Evolutionary conservation across 2,329 filamentous ascomycete genomes (phyloP), one percentile per base, ranked within the genome.

Genomic region (Apiospora marii): DNA sequence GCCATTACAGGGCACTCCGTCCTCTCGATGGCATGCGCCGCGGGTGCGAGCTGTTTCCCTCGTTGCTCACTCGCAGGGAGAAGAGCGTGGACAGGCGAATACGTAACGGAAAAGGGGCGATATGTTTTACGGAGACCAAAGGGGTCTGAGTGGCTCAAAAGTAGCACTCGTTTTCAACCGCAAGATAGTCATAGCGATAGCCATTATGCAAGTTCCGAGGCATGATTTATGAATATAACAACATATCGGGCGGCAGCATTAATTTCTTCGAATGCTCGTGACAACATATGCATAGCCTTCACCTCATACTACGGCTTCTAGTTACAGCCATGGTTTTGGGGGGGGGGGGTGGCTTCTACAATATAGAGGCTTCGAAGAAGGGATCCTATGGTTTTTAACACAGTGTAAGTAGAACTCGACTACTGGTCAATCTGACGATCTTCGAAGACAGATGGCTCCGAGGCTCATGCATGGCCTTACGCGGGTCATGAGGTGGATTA

Each of bases 211-310:
- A 41, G 58, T 64, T 64, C 58, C 58, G 58, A 64, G 58, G 41
- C 58, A 64, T 64, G 58, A 64, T 64, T 64, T 41, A 64, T 64
- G 58, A 64, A 64, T 64, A 64, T 64, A 64, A 64, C 34, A 64
- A 64, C 5, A 41, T 24, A 41, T 61, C 34, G 34, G 58, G 58
- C 19, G 58, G 34, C 34, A 64, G 34, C 58, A 41, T 24, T 2
- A 2, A 37, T 37, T 19, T 61, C 53, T 61, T 61, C 53, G 3
- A 61, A 19, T 61, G 12, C 16, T 22, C 19, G n/a, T n/a, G 34
- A 64, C 22, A 22, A 41, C 4, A 13, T 34, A n/a, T 22, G 34
- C 34, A 30, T 10, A 22, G 5, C 16, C 19, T 37, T 30, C 53
- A 7, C 4, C 34, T 19, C 37, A 8, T 10, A 41, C 37, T 41